phyloP scores from a whole-genome alignment of 495 filamentous ascomycete species.

The Penicillium herquei region DNA sequence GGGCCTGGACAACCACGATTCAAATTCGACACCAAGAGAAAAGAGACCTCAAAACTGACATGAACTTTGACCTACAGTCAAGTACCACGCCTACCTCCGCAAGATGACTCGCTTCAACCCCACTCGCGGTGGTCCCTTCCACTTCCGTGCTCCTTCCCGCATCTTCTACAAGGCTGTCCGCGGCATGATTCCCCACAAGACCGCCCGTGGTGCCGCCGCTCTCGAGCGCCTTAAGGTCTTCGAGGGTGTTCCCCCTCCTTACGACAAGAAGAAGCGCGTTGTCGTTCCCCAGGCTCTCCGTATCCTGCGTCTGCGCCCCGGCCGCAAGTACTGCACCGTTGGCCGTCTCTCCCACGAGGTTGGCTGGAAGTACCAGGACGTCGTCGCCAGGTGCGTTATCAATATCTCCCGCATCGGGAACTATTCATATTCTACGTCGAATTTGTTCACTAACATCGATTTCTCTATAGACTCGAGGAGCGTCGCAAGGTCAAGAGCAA shows the following conservation, averaged over 20 bases:
- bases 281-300: constrained; percentile 97
- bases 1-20: not conserved
- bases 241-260: constrained; percentile 98
- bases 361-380: constrained; percentile 99
- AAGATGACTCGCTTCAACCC: constrained; percentile 99
- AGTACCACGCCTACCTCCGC: constrained; percentile 99
- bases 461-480: constrained; percentile 81
- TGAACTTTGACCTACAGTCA: constrained; percentile 64
- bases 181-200: constrained; percentile 99
- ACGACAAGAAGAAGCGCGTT: constrained; percentile 99
- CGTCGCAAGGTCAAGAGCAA: constrained; percentile 97
- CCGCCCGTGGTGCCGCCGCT: constrained; percentile 90
- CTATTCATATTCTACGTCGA: not conserved
- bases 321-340: constrained; percentile 99
- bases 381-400: constrained; percentile 83
- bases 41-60: constrained; percentile 26
- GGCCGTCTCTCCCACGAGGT: constrained; percentile 97
- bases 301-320: constrained; percentile 91
- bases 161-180: constrained; percentile 99
- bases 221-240: constrained; percentile 98
- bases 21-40: too few species aligned
- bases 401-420: not conserved
- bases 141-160: constrained; percentile 97
- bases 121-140: constrained; percentile 97
- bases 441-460: constrained; percentile 5